phyloP scores from a whole-genome alignment of 768 basidiomycete species.

The Melanogaster broomeanus region DNA sequence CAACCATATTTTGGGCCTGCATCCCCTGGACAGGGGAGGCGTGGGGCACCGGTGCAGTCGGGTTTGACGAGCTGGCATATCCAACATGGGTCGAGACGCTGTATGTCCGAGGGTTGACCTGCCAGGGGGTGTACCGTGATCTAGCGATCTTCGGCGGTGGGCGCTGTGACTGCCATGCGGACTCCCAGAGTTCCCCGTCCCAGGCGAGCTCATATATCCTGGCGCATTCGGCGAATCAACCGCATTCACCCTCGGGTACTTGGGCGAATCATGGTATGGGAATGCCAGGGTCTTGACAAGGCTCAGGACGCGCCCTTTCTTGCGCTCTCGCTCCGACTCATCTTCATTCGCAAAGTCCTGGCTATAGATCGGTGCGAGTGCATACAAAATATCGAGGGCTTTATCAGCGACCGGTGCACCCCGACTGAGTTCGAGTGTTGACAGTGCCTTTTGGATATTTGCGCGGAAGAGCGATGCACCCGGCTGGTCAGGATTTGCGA shows the following conservation, averaged over 20 bases:
- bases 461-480: conserved; percentile 76
- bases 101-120: conserved; percentile 14
- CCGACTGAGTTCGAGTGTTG: conserved; percentile 64
- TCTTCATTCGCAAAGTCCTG: conserved; percentile 56
- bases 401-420: conserved; percentile 74
- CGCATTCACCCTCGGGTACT: conserved; percentile 47
- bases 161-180: conserved; percentile 35
- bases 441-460: conserved; percentile 69
- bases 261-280: conserved; percentile 73
- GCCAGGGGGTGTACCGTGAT: conserved; percentile 23
- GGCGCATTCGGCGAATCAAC: conserved; percentile 51
- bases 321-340: conserved; percentile 55
- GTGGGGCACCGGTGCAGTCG: conserved; percentile 2
- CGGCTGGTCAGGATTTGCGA: conserved; percentile 77
- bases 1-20: conserved; percentile 14
- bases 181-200: conserved; percentile 60
- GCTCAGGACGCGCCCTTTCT: conserved; percentile 60
- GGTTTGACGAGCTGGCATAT: conserved; percentile 13
- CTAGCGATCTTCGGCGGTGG: conserved; percentile 27
- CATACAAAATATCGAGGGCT: conserved; percentile 67
- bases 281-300: conserved; percentile 77
- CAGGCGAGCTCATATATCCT: conserved; percentile 51
- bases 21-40: conserved; percentile 25
- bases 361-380: conserved; percentile 73
- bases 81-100: conserved; percentile 28